These are phyloP conservation scores for Lodderomyces margitis DNA, from an alignment of 1,139 yeast species.

Conservation along the genomic window DNA sequence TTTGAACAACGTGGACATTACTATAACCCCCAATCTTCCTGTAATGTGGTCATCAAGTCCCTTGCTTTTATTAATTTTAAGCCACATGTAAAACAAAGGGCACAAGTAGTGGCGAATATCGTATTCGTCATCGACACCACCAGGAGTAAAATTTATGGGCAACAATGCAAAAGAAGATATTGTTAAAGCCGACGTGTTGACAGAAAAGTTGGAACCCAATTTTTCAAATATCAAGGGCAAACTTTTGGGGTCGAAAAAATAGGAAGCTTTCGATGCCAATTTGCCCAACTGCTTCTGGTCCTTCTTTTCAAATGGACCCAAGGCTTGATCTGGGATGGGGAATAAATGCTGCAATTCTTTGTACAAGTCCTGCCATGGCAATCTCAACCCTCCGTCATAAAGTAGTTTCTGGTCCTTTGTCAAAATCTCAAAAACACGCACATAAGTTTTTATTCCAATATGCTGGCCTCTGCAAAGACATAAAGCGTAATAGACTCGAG, in stretches of 20 bases:
- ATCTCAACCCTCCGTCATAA: constrained; percentile 33
- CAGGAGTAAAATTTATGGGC: constrained; percentile 38
- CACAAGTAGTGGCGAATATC: constrained; percentile 60
- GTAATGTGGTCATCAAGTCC: constrained; percentile 67
- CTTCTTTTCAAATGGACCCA: constrained; percentile 38
- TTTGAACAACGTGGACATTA: constrained; percentile 46
- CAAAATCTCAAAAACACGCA: constrained; percentile 61
- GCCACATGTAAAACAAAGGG: constrained; percentile 74
- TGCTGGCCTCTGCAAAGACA: constrained; percentile 76
- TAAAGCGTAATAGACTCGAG: constrained; percentile 70
- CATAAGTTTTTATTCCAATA: constrained; percentile 58
- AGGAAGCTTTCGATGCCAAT: constrained; percentile 48
- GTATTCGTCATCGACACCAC: constrained; percentile 23
- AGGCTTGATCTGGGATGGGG: constrained; percentile 29
- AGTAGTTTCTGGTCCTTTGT: constrained; percentile 49
- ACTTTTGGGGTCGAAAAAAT: constrained; percentile 39
- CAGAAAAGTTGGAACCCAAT: constrained; percentile 51
- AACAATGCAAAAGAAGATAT: constrained; percentile 57
- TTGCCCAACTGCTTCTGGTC: constrained; percentile 43
- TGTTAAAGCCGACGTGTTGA: constrained; percentile 56
- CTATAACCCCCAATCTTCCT: constrained; percentile 62
- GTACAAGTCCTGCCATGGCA: constrained; percentile 56
- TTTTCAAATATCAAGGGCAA: constrained; percentile 36
- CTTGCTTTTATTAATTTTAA: constrained; percentile 53
- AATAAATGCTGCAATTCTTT: constrained; percentile 35